Base-by-base conservation (phyloP, 495 filamentous ascomycete genomes). In the Darksidea phi region DNA sequence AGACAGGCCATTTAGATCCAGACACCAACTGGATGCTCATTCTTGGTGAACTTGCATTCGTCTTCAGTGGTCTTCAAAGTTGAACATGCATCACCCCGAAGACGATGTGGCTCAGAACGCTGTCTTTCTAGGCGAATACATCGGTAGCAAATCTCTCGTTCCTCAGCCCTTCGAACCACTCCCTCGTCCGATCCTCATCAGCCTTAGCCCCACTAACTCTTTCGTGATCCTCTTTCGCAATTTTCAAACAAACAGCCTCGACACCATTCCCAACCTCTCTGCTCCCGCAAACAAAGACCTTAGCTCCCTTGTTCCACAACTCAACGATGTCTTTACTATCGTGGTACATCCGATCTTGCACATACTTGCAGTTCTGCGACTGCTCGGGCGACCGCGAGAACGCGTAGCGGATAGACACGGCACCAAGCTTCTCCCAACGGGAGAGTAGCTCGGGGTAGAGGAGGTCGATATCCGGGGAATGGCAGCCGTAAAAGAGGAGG, bases 401-500 rank as follows among this genome's bases (percentile, higher is more conserved):
- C 13, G 66, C 67, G 50, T 67, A 59, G 2, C 63, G 55, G 2
- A 73, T 41, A 17, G 61, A 63, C 1, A 73, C 71, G 5, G 62
- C 67, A 23, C 71, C 70, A 18, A 57, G 42, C 21, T 46, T 54
- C 24, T 49, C 55, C 71, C 71, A 72, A 26, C 28, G 54, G n/a
- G 46, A 50, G 25, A 73, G 49, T 32, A 67, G 63, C 26, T 32
- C 38, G 0, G 47, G 48, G 56, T 73, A 73, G 0, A 72, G 63
- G 13, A 52, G 45, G 36, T 73, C 71, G 13, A 41, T 55, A 8
- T 36, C 49, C 2, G 51, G 24, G 20, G 60, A 54, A 28, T 63
- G 65, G 58, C 64, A 70, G 51, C 71, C 71, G 58, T 65, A 67
- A 63, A 71, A 73, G n/a, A 73, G 56, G 41, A 73, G 52, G 0